Base-by-base conservation (phyloP, 192 early-diverging fungal genomes). In the Coemansia erecta region DNA sequence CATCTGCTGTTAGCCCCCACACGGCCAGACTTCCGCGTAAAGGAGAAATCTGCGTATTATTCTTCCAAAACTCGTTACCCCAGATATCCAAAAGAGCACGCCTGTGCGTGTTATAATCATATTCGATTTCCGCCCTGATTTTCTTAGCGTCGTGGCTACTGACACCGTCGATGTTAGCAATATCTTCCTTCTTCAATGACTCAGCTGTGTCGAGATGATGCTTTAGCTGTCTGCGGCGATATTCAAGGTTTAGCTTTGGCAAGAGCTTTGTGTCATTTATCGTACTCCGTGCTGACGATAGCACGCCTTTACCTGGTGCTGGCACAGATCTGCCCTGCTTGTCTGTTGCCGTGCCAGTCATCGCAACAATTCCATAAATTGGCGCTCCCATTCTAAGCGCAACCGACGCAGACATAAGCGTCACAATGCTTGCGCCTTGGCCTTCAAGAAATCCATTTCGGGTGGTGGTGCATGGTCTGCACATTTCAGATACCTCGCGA, bases 261-360 rank as follows among this genome's bases (percentile, higher is more conserved):
- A 85, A 88, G 21, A 83, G 82, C 26, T 66, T 58, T 64, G 77
- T 70, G 67, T 87, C 83, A 50, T 56, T 58, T 44, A 73, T 56
- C 40, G 68, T 64, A 68, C 95, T 92, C 39, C 91, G 87, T 50
- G 93, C 94, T 40, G 92, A 90, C 24, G 92, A 92, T 62, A 97
- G 75, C 47, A 97, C 86, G 70, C 94, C 94, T 70, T 93, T 87
- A 35, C 94, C 94, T 61, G 94, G 94, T 26, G 94, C 94, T 28
- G 94, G 94, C 31, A 95, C 86, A 4, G 92, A 94, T 40, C 90
- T 86, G 39, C 93, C 92, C 77, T 95, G 89, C 84, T 95, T 95
- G 74, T 97, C 94, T 9, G 92, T 90, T 26, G 94, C 93, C 26
- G 92, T 95, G 77, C 85, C 89, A 44, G 89, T 88, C 64, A 88